Evolutionary conservation across 1,139 yeast genomes (phyloP).

Genomic region (Sugiyamaella novakii): DNA sequence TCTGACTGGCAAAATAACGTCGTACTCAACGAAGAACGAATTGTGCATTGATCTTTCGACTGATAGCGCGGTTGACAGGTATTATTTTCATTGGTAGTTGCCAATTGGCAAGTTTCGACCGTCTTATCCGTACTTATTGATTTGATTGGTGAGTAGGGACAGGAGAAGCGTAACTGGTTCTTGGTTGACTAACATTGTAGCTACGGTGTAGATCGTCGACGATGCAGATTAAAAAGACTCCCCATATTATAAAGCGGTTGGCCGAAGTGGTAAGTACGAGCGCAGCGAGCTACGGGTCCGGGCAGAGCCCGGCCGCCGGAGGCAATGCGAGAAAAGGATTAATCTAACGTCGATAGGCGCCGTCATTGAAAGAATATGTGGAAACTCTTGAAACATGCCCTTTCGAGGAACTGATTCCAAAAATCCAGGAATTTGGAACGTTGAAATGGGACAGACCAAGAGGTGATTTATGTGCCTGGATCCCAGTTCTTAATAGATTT

Average conservation of each 20-base stretch:
- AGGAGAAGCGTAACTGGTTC: too few relatives aligned
- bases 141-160: not conserved
- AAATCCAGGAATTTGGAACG: conserved; percentile 39
- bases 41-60: too few relatives aligned
- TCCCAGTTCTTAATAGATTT: conserved; percentile 70
- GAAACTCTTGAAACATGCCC: conserved; percentile 43
- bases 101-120: conserved; percentile 5
- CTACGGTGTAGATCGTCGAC: too few relatives aligned
- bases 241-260: conserved; percentile 35
- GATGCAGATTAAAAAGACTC: conserved; percentile 37
- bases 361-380: conserved; percentile 48
- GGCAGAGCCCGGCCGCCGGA: too few relatives aligned
- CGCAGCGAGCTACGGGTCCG: too few relatives aligned
- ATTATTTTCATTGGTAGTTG: conserved; percentile 4
- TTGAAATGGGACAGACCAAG: conserved; percentile 63
- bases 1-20: too few relatives aligned
- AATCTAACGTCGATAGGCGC: conserved; percentile 40
- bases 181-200: too few relatives aligned
- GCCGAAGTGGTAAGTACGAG: conserved; percentile 36
- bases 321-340: too few relatives aligned
- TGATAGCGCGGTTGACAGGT: too few relatives aligned
- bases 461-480: conserved; percentile 78
- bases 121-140: too few relatives aligned
- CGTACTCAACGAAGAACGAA: too few relatives aligned
- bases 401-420: conserved; percentile 42